Percentiles rank a stretch among this genome's conserved stretches.
These are phyloP conservation scores for Dovyalis caffra DNA, from an alignment of 345 rosid genomes.

Conservation along the genomic window DNA sequence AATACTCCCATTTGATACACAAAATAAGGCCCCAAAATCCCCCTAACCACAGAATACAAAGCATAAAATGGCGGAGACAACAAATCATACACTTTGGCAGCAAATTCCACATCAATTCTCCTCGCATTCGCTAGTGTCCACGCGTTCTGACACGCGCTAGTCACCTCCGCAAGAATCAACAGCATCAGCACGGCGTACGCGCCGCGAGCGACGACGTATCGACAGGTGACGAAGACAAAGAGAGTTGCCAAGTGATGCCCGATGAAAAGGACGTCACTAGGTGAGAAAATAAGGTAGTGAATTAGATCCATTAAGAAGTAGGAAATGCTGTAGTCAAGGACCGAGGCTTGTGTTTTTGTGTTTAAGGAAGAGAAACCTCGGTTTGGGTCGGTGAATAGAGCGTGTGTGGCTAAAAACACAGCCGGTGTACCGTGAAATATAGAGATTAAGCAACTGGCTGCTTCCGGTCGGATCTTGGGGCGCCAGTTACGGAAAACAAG, in stretches of 20 bases:
- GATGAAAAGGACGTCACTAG: slow-evolving; percentile 78
- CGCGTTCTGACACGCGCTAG: slow-evolving; percentile 85
- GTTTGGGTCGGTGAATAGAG: slow-evolving; percentile 43
- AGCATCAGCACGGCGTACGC: slow-evolving; percentile 64
- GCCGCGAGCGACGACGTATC: slow-evolving; percentile 69
- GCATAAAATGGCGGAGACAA: slow-evolving; percentile 74
- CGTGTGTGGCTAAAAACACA: slow-evolving; percentile 54
- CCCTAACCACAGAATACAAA: slow-evolving; percentile 66
- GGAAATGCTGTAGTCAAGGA: slow-evolving; percentile 77
- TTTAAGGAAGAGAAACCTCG: slow-evolving; percentile 57
- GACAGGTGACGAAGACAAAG: slow-evolving; percentile 81
- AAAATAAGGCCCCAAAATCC: slow-evolving; percentile 62
- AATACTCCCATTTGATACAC: slow-evolving; percentile 57
- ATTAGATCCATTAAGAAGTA: slow-evolving; percentile 75
- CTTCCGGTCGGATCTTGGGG: slow-evolving; percentile 64
- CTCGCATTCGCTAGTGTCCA: slow-evolving; percentile 78
- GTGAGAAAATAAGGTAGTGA: slow-evolving; percentile 76
- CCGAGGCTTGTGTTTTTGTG: slow-evolving; percentile 48
- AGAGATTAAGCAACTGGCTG: slow-evolving; percentile 79
- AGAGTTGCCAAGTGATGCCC: slow-evolving; percentile 85
- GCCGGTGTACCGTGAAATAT: slow-evolving; percentile 83
- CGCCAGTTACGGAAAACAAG: slow-evolving; percentile 69
- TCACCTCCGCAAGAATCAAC: slow-evolving; percentile 72
- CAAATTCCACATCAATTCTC: slow-evolving; percentile 44
- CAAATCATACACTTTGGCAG: slow-evolving; percentile 48